Evolutionary conservation across 805 yeast genomes (phyloP).

Genomic region (Candida koratica): DNA sequence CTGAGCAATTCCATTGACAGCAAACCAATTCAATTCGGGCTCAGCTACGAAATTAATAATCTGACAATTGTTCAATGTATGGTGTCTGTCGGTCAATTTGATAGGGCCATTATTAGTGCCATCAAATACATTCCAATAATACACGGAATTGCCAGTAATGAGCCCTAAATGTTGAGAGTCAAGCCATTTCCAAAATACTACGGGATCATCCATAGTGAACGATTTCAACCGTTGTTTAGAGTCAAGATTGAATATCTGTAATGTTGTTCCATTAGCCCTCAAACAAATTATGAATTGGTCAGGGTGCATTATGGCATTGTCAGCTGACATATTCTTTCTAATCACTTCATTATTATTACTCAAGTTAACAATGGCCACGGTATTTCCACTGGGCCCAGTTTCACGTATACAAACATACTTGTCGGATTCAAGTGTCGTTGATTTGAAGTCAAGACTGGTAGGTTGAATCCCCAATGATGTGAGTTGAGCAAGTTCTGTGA

Average conservation of each 20-base stretch:
- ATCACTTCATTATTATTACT: constrained; percentile 73
- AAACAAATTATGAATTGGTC: constrained; percentile 81
- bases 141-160: constrained; percentile 72
- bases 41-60: constrained; percentile 87
- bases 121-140: constrained; percentile 80
- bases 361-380: constrained; percentile 92
- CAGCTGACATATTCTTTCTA: constrained; percentile 94
- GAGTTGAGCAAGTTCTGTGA: constrained; percentile 90
- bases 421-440: constrained; percentile 93
- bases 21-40: constrained; percentile 83
- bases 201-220: constrained; percentile 80
- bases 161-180: constrained; percentile 69
- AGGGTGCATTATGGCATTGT: constrained; percentile 96
- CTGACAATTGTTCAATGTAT: constrained; percentile 72
- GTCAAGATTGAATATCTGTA: constrained; percentile 88
- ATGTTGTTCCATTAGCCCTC: constrained; percentile 93
- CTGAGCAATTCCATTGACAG: constrained; percentile 90
- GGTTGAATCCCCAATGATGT: constrained; percentile 82
- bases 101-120: constrained; percentile 76
- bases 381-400: constrained; percentile 56
- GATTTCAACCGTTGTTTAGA: constrained; percentile 87
- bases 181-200: constrained; percentile 95
- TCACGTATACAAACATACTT: constrained; percentile 82
- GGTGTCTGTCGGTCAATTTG: constrained; percentile 79
- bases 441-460: constrained; percentile 80